phyloP scores from a whole-genome alignment of 1,284 basidiomycete genomes.

The Austroboletus sp. region DNA sequence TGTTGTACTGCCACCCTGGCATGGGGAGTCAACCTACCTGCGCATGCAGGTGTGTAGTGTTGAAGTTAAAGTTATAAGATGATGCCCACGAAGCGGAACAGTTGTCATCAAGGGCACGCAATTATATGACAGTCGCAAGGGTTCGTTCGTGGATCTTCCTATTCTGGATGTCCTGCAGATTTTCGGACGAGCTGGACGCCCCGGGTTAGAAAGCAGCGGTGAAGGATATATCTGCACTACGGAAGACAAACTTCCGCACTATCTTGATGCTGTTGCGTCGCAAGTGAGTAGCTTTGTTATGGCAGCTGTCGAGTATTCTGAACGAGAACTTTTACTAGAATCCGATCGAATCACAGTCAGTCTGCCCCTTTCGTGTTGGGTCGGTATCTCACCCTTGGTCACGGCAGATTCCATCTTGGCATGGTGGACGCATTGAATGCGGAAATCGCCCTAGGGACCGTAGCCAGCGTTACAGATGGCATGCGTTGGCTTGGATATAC shows the following conservation, averaged over 20 bases:
- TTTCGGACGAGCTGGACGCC: conserved; percentile 95
- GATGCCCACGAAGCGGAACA: conserved; percentile 28
- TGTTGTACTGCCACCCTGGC: conserved; percentile 98
- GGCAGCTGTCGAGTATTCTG: conserved; percentile 1
- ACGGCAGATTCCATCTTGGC: conserved; percentile 70
- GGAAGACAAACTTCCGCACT: conserved; percentile 89
- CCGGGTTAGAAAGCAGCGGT: conserved; percentile 91
- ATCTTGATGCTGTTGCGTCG: conserved; percentile 82
- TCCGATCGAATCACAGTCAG: conserved; percentile 93
- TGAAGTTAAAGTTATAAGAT: conserved; percentile 6
- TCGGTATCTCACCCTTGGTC: conserved; percentile 11
- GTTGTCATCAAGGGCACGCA: conserved; percentile 98
- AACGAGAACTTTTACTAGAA: conserved; percentile 44
- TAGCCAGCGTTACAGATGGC: conserved; percentile 81
- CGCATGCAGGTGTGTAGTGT: conserved; percentile 75
- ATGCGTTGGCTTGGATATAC: conserved; percentile 97
- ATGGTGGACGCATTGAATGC: conserved; percentile 92
- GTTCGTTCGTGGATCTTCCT: conserved; percentile 87
- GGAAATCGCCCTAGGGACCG: conserved; percentile 92
- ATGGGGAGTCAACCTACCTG: conserved; percentile 99
- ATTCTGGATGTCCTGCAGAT: conserved; percentile 96
- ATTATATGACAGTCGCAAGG: conserved; percentile 85
- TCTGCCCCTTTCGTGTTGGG: not conserved
- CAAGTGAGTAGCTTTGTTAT: conserved; percentile 47
- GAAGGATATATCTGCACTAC: conserved; percentile 96